A percentile compares a stretch with the other conserved stretches of the same genome.
Evolutionary conservation across 2,329 filamentous ascomycete species (phyloP).

Genomic region (Epichloe elymi): DNA sequence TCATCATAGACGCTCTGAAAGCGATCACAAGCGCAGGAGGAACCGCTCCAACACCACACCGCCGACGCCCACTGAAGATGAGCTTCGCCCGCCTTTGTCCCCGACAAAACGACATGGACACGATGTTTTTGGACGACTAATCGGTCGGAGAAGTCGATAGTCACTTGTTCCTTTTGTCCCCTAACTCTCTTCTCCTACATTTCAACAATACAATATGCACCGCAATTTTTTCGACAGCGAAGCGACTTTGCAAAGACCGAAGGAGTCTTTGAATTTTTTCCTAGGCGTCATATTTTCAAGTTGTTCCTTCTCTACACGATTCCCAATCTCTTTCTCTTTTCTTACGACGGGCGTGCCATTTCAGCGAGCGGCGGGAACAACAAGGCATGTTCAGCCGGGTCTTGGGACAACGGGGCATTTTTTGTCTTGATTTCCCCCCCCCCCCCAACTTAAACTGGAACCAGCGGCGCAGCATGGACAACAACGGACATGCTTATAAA

Average conservation of each 20-base stretch:
- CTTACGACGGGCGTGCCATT: background rate
- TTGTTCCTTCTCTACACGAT: no score
- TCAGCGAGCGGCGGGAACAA: background rate
- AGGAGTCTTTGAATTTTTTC: background rate
- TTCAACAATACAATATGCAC: background rate
- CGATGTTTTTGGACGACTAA: constrained; percentile 25
- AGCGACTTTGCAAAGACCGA: background rate
- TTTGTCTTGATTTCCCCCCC: background rate
- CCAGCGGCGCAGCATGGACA: background rate
- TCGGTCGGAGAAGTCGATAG: constrained; percentile 19
- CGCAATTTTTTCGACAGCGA: background rate
- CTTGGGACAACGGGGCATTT: background rate
- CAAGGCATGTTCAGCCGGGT: background rate
- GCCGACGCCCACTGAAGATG: background rate
- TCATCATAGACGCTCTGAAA: constrained; percentile 25
- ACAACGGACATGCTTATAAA: background rate
- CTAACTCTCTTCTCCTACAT: background rate
- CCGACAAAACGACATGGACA: constrained; percentile 16
- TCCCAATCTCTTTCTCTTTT: background rate
- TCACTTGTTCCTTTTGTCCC: background rate
- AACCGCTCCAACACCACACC: background rate
- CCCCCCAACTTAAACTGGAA: background rate
- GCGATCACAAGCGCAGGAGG: constrained; percentile 15
- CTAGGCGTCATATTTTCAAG: no score
- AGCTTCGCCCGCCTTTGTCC: background rate